Evolutionary conservation across 768 basidiomycete genomes (phyloP).

Genomic region (Mycena haematopus): DNA sequence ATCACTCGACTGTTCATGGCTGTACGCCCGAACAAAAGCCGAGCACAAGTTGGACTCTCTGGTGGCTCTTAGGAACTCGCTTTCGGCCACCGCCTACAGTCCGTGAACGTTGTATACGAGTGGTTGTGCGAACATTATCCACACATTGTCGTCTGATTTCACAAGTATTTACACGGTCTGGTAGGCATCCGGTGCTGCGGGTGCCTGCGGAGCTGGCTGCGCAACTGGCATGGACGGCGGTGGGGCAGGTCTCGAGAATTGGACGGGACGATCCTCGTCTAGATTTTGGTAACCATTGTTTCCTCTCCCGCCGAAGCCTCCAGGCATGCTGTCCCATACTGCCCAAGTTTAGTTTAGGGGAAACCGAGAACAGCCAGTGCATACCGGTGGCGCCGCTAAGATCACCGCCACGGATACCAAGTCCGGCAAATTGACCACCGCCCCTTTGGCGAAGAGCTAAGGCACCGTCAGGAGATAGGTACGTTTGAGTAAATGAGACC

Average conservation of each 20-base stretch:
- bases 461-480: background rate
- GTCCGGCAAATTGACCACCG: conserved; percentile 60
- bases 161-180: conserved; percentile 45
- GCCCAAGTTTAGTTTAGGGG: conserved; percentile 12
- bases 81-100: background rate
- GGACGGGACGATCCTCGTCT: conserved; percentile 52
- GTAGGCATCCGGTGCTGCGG: conserved; percentile 47
- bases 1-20: conserved; percentile 86
- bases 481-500: background rate
- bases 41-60: conserved; percentile 50
- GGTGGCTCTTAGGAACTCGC: conserved; percentile 32
- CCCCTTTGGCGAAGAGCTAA: conserved; percentile 58
- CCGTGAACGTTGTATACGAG: background rate
- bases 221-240: conserved; percentile 27
- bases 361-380: conserved; percentile 17
- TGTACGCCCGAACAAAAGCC: conserved; percentile 72
- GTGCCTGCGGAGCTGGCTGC: conserved; percentile 28
- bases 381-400: conserved; percentile 63
- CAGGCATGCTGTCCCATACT: conserved; percentile 82
- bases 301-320: conserved; percentile 63
- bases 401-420: conserved; percentile 54
- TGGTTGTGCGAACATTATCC: background rate
- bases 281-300: conserved; percentile 70
- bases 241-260: conserved; percentile 32
- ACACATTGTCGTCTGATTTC: conserved; percentile 4